A percentile compares a stretch with the other conserved stretches of the same genome.
Evolutionary conservation across 805 yeast genomes (phyloP).

Genomic region (Saccharomycopsis selenospora): DNA sequence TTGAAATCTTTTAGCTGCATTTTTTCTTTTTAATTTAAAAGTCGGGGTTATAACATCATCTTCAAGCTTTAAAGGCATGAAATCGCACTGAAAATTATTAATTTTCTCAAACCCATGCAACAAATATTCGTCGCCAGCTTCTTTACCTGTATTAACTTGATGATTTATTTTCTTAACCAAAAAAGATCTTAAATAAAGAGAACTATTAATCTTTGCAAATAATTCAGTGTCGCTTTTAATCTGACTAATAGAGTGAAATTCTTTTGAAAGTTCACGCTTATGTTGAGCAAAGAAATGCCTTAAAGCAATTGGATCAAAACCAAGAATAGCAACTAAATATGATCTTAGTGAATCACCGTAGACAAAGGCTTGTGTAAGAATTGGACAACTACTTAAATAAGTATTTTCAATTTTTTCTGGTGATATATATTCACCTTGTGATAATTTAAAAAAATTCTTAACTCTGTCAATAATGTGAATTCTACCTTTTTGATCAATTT

Average conservation of each 20-base stretch:
- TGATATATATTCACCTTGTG: slow-evolving; percentile 52
- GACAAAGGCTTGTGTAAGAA: slow-evolving; percentile 41
- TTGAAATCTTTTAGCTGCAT: slow-evolving; percentile 33
- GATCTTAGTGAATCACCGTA: slow-evolving; percentile 50
- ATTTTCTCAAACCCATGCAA: slow-evolving; percentile 46
- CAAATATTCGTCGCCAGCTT: slow-evolving; percentile 1
- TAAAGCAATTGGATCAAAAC: slow-evolving; percentile 38
- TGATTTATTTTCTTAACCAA: slow-evolving; percentile 21
- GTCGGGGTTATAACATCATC: slow-evolving; percentile 53
- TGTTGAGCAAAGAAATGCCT: slow-evolving; percentile 4
- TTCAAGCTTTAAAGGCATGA: slow-evolving; percentile 46
- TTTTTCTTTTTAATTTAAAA: slow-evolving; percentile 36
- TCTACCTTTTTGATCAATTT: slow-evolving; percentile 37
- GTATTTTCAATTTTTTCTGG: slow-evolving; percentile 61
- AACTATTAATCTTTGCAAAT: slow-evolving; percentile 30
- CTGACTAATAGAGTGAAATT: slow-evolving; percentile 13
- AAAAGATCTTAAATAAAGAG: slow-evolving; percentile 28
- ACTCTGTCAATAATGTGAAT: slow-evolving; percentile 48
- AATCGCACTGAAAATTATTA: slow-evolving; percentile 36
- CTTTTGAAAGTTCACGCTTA: slow-evolving; percentile 1
- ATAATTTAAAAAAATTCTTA: slow-evolving; percentile 49
- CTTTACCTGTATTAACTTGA: slow-evolving; percentile 3
- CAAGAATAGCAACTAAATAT: slow-evolving; percentile 47
- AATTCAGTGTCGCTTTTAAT: slow-evolving; percentile 20
- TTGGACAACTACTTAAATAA: slow-evolving; percentile 39